Conservation (phyloP, 257 asterid genomes). For the Solanum pennellii region DNA sequence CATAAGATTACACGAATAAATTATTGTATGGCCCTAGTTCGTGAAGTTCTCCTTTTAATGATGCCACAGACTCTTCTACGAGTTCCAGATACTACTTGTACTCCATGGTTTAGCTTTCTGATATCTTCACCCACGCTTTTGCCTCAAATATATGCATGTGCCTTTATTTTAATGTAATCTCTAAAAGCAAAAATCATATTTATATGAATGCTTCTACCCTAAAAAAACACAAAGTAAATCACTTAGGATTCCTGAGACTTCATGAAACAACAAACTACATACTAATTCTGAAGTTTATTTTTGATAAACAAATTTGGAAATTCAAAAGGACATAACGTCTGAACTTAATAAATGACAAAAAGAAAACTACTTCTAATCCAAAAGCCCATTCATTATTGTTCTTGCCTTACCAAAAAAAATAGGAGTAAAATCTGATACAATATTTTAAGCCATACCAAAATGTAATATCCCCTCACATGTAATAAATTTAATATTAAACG, state of each 20-base stretch:
- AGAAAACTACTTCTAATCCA: too few species aligned
- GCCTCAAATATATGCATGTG: slow-evolving; percentile 95
- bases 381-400: too few species aligned
- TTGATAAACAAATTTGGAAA: not conserved
- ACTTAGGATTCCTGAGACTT: not conserved
- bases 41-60: slow-evolving; percentile 86
- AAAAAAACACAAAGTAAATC: not conserved
- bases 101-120: slow-evolving; percentile 88
- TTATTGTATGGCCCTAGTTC: slow-evolving; percentile 76
- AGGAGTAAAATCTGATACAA: not conserved
- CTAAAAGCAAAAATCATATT: slow-evolving; percentile 82
- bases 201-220: slow-evolving; percentile 90
- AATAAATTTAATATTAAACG: not conserved
- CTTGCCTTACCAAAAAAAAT: too few species aligned
- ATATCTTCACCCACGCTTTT: slow-evolving; percentile 96
- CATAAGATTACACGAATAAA: slow-evolving; percentile 54
- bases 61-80: slow-evolving; percentile 95
- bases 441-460: not conserved
- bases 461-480: not conserved
- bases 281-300: not conserved
- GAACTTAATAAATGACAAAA: not conserved
- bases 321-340: not conserved
- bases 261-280: not conserved
- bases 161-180: slow-evolving; percentile 69
- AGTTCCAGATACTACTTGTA: slow-evolving; percentile 96